Evolutionary conservation across 768 basidiomycete genomes (phyloP).

Genomic region (Neoboletus magnificus): DNA sequence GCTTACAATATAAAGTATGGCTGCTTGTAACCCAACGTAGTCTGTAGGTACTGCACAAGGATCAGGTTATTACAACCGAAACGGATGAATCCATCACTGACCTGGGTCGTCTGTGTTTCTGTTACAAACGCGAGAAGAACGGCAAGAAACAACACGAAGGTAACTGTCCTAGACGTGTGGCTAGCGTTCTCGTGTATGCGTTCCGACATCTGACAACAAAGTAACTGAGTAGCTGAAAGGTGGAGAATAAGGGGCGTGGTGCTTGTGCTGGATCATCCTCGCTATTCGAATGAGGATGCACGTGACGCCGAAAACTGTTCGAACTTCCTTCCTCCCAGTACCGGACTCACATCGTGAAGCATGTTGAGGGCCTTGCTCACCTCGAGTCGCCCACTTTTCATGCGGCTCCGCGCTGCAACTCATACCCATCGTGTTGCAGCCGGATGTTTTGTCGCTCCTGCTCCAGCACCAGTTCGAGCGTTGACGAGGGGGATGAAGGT

Average conservation of each 20-base stretch:
- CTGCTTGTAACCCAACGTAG: constrained; percentile 71
- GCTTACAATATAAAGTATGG: constrained; percentile 87
- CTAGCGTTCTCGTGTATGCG: not conserved
- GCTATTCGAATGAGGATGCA: not conserved
- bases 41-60: constrained; percentile 68
- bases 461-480: constrained; percentile 27
- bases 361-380: constrained; percentile 61
- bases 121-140: constrained; percentile 69
- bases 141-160: constrained; percentile 54
- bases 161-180: constrained; percentile 35
- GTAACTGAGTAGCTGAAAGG: not conserved
- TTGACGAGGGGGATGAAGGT: constrained; percentile 91
- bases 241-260: not conserved
- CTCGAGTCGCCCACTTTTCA: constrained; percentile 58
- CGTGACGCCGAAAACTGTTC: not conserved
- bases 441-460: constrained; percentile 16
- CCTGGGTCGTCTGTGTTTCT: constrained; percentile 78
- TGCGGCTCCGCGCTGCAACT: constrained; percentile 44
- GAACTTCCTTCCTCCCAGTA: not conserved
- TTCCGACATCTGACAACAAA: constrained; percentile 5
- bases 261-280: not conserved
- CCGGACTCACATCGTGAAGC: constrained; percentile 20
- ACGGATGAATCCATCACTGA: constrained; percentile 27
- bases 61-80: not conserved
- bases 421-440: constrained; percentile 33